phyloP scores from a whole-genome alignment of 148 eudicot genomes.

The Simmondsia chinensis region DNA sequence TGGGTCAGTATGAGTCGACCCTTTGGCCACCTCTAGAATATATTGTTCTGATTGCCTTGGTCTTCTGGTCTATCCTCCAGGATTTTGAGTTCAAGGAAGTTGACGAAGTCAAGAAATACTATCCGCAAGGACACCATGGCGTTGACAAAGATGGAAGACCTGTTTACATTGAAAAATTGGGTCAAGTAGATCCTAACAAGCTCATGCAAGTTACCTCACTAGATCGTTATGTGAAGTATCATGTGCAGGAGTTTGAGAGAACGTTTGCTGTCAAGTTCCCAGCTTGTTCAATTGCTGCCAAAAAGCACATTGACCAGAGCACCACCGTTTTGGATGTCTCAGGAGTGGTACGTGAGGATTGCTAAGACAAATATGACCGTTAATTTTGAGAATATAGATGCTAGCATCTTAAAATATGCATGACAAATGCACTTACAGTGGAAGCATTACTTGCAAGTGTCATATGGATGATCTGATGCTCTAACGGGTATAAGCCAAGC shows the following conservation, averaged over 20 bases:
- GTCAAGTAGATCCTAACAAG: slow-evolving; percentile 67
- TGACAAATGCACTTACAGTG: no score
- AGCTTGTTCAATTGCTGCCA: slow-evolving; percentile 82
- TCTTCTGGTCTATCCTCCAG: slow-evolving; percentile 15
- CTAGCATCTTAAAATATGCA: no score
- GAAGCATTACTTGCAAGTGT: no score
- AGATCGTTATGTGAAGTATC: slow-evolving; percentile 72
- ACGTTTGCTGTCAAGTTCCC: slow-evolving; percentile 61
- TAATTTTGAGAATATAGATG: no score
- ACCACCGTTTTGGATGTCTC: slow-evolving; percentile 90
- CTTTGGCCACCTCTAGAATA: neutral
- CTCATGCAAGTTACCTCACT: slow-evolving; percentile 75
- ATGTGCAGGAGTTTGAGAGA: slow-evolving; percentile 82
- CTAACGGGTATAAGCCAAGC: no score
- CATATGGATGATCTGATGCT: no score
- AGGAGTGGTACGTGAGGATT: slow-evolving; percentile 62
- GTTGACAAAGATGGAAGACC: slow-evolving; percentile 89
- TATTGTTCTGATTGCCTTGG: neutral
- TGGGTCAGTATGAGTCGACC: no score
- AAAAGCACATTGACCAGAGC: slow-evolving; percentile 78
- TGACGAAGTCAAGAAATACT: slow-evolving; percentile 60
- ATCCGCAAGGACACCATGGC: slow-evolving; percentile 96
- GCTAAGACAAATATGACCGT: neutral
- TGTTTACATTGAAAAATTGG: slow-evolving; percentile 72
- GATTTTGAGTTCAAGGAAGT: slow-evolving; percentile 72